These are phyloP conservation scores for Gastrolobium bilobum DNA, from an alignment of 306 rosid species.

Conservation along the genomic window DNA sequence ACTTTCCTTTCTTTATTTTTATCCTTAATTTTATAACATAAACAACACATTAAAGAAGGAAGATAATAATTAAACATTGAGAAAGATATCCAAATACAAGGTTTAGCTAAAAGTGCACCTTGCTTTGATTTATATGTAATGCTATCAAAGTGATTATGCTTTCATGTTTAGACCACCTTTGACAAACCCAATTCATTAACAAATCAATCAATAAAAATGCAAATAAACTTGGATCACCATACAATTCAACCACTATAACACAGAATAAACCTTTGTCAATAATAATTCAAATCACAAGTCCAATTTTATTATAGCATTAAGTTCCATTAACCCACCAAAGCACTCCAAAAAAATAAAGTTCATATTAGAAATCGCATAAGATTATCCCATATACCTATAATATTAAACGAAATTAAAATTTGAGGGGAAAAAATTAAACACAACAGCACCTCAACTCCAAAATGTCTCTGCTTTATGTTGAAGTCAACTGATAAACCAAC, in stretches of 20 bases:
- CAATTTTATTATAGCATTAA: conserved; percentile 14
- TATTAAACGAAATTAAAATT: conserved; percentile 33
- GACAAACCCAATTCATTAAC: conserved; percentile 25
- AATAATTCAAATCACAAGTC: conserved; percentile 32
- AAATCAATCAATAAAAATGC: conserved; percentile 38
- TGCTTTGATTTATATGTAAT: not conserved
- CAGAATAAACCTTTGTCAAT: conserved; percentile 18
- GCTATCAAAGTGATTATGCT: conserved; percentile 40
- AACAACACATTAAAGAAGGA: conserved; percentile 29
- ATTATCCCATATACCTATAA: too few species aligned
- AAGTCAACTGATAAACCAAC: conserved; percentile 82
- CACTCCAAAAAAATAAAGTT: not conserved
- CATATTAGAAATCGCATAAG: conserved; percentile 23
- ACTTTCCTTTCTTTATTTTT: too few species aligned
- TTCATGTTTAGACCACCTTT: conserved; percentile 26
- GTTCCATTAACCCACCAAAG: conserved; percentile 35
- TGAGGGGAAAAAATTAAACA: conserved; percentile 19
- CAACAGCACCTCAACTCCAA: conserved; percentile 28
- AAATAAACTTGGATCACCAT: conserved; percentile 35
- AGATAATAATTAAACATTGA: not conserved
- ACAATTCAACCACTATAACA: conserved; percentile 11
- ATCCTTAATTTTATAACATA: too few species aligned
- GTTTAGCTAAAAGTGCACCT: not conserved
- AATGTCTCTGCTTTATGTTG: conserved; percentile 40
- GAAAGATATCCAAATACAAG: conserved; percentile 10